Base-by-base conservation (phyloP, 2,329 filamentous ascomycete species). In the Claviceps humidiphila region DNA sequence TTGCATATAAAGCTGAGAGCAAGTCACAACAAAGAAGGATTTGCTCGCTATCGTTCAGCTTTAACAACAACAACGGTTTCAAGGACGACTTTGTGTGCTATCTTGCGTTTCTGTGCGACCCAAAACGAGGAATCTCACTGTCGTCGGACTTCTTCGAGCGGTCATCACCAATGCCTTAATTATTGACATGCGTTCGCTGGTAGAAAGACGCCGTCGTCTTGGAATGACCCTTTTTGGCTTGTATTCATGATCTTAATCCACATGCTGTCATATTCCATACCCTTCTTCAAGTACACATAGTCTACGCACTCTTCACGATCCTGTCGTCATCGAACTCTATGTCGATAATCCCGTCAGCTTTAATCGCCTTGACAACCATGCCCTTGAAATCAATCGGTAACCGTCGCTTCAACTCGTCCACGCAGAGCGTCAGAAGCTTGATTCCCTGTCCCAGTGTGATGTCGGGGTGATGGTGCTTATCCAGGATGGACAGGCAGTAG, bases 321-420 rank as follows among this genome's bases (percentile, higher is more conserved):
- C 82, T 83, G 71, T 86, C 84, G 66, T 95, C 88, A 66, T 91
- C 85, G 67, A 89, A 94, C 58, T 88, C 81, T 62, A 94, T 79
- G 62, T 93, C 88, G 60, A 80, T 74, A 56, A 98, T 85, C 11
- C 94, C 93, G 61, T 97, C 89, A 74, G 94, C 95, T 56, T 89
- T 95, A 63, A 98, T 82, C 39, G 89, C 86, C 78, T 97, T 97
- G 63, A 98, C 90, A 51, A 78, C 65, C 83, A 95, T 87, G 41
- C 93, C 93, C 78, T 98, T 98, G 80, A 97, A 98, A 69, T 98
- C 93, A 66, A 98, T 90, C 55, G 93, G 93, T 76, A 98, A 80
- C 71, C 94, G 82, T 68, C 93, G 83, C 81, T 96, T 95, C 66
- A 98, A 74, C 76, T 98, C 93, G 68, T 97, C 90, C 60, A 88